Evolutionary conservation across 2,329 filamentous ascomycete species (phyloP), one percentile per base, ranked within the genome.

Genomic region (Aspergillus tamarii): DNA sequence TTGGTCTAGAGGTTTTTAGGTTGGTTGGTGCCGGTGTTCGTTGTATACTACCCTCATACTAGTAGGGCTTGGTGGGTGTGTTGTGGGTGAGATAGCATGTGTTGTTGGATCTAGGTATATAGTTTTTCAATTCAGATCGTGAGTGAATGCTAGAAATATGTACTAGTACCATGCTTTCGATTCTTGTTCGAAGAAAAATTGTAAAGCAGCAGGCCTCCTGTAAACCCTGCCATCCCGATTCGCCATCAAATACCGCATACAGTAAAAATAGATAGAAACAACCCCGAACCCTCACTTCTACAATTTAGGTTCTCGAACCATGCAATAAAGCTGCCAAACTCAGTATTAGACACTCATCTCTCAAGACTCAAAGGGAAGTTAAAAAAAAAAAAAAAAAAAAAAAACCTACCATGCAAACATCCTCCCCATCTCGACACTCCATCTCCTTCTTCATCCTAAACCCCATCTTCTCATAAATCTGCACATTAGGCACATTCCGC

Each of bases 401-500:
- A 23, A 3, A 53, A 74, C 74, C 50, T 58, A 88, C 74, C 73
- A 83, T 84, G 62, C 86, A 87, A 14, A 78, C 77, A 54, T 84
- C 85, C 2, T 85, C 86, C 4, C 84, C 83, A 73, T 91, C 89
- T 66, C 88, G 83, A 75, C 89, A 91, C 64, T 86, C 82, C 84
- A 92, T 89, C 71, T 89, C 85, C 74, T 83, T 88, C 19, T 82
- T 84, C 68, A 91, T 82, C 69, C 82, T 79, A 74, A 92, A 93
- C 4, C 89, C 90, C 82, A 91, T 86, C 57, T 84, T 83, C 70
- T 88, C 85, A 74, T 93, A 93, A 36, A 93, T 92, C 60, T 85
- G 82, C 73, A 91, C 87, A 72, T 92, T 92, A 0, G 90, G 90
- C 64, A 85, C 84, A 59, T 85, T 84, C 62, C 88, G 85, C 70